phyloP scores from a whole-genome alignment of 441 rosid genomes.

The Gossypium schwendimanii region DNA sequence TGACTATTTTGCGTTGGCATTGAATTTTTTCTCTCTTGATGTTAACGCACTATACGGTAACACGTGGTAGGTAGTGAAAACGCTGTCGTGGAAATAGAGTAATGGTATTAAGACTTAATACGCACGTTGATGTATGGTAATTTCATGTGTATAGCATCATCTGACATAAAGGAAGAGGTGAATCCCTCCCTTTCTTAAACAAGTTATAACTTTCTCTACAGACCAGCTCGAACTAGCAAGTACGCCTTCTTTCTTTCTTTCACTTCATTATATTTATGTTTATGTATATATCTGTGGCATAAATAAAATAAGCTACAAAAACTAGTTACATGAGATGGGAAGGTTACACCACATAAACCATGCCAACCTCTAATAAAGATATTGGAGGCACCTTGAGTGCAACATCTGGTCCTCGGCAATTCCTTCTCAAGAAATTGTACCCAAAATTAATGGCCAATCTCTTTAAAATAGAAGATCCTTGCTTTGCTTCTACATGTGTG shows the following conservation, averaged over 20 bases:
- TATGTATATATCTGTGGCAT: background rate
- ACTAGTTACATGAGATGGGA: slow-evolving; percentile 6
- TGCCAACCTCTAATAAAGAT: slow-evolving; percentile 89
- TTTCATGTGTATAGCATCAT: background rate
- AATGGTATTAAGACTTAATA: slow-evolving; percentile 5
- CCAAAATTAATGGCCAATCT: slow-evolving; percentile 72
- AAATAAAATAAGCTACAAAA: background rate
- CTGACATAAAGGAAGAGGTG: background rate
- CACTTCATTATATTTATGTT: too few species aligned
- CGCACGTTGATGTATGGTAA: background rate
- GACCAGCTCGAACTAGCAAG: background rate
- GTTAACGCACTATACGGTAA: too few species aligned
- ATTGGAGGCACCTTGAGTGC: slow-evolving; percentile 90
- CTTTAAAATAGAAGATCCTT: slow-evolving; percentile 79
- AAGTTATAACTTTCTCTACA: background rate
- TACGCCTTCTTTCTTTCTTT: background rate
- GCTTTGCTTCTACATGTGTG: slow-evolving; percentile 80
- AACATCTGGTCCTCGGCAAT: slow-evolving; percentile 91
- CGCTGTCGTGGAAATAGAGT: too few species aligned
- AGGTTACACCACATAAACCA: slow-evolving; percentile 78
- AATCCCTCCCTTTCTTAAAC: background rate
- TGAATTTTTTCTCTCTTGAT: too few species aligned
- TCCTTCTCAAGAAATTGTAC: slow-evolving; percentile 79
- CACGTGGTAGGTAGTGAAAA: too few species aligned
- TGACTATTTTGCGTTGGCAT: too few species aligned